phyloP scores from a whole-genome alignment of 1,284 basidiomycete genomes.

The Dichomitus squalens region DNA sequence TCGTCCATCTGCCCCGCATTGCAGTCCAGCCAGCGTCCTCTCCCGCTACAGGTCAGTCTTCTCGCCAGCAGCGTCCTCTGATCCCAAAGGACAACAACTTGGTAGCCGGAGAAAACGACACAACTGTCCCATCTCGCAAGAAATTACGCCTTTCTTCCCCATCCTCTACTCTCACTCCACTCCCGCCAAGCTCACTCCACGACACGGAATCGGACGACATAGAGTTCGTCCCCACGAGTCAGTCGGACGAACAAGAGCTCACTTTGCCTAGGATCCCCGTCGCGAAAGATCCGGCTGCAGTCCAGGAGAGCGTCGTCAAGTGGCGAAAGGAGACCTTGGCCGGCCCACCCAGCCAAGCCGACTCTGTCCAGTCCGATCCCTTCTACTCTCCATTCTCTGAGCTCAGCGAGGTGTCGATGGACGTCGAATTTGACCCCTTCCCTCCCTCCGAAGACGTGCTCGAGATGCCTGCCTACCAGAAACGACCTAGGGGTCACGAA shows the following conservation, averaged over 20 bases:
- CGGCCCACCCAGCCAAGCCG: conserved; percentile 8
- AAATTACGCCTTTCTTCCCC: conserved; percentile 24
- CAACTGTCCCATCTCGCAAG: conserved; percentile 16
- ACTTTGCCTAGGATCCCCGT: conserved; percentile 32
- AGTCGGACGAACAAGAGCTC: conserved; percentile 67
- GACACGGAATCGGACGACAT: conserved; percentile 31
- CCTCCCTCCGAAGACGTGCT: not conserved
- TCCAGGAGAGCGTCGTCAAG: conserved; percentile 41
- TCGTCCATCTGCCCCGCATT: conserved; percentile 4
- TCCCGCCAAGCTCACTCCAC: conserved; percentile 17
- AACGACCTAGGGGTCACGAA: not conserved
- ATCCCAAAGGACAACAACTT: conserved; percentile 13
- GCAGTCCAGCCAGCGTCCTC: not conserved
- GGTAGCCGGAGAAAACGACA: conserved; percentile 2
- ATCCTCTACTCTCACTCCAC: conserved; percentile 13
- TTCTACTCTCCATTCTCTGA: conserved; percentile 11
- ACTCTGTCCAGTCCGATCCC: conserved; percentile 4
- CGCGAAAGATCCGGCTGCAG: conserved; percentile 31
- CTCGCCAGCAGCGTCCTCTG: not conserved
- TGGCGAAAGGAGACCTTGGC: conserved; percentile 40
- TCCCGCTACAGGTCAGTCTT: conserved; percentile 5
- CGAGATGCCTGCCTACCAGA: conserved; percentile 3
- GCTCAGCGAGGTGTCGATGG: conserved; percentile 22
- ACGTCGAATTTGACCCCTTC: conserved; percentile 28
- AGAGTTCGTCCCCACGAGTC: conserved; percentile 62